Percentiles rank a stretch among this genome's conserved stretches.
Evolutionary conservation across 176 grass and related monocot genomes (phyloP).

Genomic region (Oryza meridionalis): DNA sequence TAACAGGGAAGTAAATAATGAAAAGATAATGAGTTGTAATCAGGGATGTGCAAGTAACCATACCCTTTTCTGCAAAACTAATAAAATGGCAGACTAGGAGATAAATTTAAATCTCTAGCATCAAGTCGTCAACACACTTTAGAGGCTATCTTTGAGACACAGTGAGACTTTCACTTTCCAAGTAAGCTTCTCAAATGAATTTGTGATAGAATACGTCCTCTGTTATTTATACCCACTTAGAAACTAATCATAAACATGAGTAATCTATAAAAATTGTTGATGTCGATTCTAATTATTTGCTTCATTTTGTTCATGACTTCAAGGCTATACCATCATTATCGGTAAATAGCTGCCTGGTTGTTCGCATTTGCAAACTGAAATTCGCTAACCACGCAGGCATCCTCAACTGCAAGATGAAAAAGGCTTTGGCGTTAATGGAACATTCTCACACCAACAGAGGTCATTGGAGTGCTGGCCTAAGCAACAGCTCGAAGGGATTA

Average conservation of each 20-base stretch:
- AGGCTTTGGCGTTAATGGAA: slow-evolving; percentile 13
- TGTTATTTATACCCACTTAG: not conserved
- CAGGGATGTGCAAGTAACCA: not conserved
- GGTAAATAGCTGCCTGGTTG: not conserved
- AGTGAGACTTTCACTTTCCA: not conserved
- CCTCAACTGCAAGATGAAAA: slow-evolving; percentile 5
- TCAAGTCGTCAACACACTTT: not conserved
- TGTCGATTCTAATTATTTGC: too few species aligned
- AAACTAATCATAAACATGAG: not conserved
- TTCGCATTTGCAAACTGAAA: slow-evolving; percentile 4
- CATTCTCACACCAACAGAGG: not conserved
- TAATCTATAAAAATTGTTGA: not conserved
- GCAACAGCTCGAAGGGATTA: not conserved
- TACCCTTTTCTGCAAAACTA: not conserved
- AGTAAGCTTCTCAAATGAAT: not conserved
- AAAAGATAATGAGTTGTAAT: not conserved
- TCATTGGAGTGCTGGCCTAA: not conserved
- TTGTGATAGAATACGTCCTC: not conserved
- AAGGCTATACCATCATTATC: not conserved
- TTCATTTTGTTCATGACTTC: too few species aligned
- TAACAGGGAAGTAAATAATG: slow-evolving; percentile 7
- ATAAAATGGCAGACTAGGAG: not conserved
- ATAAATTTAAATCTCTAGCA: not conserved
- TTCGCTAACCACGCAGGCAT: not conserved
- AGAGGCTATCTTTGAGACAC: not conserved